Evolutionary conservation across 768 basidiomycete genomes (phyloP).

Genomic region (Hortiboletus campestris): DNA sequence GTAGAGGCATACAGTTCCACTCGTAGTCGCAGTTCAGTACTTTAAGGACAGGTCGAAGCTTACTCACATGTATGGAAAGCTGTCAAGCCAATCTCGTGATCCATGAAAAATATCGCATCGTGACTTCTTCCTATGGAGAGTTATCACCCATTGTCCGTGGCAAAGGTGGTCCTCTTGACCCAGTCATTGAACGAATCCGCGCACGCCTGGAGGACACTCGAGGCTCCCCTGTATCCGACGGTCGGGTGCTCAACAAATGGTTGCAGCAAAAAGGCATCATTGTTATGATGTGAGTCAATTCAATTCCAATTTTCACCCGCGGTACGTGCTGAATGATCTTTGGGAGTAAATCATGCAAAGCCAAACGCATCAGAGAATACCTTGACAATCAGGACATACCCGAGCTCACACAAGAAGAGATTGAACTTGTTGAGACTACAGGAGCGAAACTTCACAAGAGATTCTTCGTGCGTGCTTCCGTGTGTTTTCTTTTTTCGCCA

Average conservation of each 20-base stretch:
- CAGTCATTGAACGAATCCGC: slow-evolving; percentile 35
- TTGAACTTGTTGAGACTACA: slow-evolving; percentile 22
- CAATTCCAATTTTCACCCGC: not conserved
- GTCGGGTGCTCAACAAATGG: slow-evolving; percentile 30
- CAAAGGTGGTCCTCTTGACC: slow-evolving; percentile 39
- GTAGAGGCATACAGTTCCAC: slow-evolving; percentile 21
- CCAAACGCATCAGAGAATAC: slow-evolving; percentile 31
- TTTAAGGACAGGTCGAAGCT: slow-evolving; percentile 41
- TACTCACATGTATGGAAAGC: slow-evolving; percentile 51
- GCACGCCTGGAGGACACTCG: slow-evolving; percentile 23
- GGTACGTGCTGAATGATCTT: not conserved
- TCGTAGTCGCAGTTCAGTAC: not conserved
- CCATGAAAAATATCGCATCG: slow-evolving; percentile 36
- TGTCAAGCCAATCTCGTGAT: slow-evolving; percentile 31
- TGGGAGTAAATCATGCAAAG: slow-evolving; percentile 32
- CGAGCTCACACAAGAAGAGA: slow-evolving; percentile 23
- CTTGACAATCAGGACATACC: slow-evolving; percentile 26
- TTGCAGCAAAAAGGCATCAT: slow-evolving; percentile 25
- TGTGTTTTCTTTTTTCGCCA: not conserved
- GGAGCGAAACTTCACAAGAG: slow-evolving; percentile 22
- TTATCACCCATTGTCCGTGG: slow-evolving; percentile 36
- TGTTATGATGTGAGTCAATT: slow-evolving; percentile 27
- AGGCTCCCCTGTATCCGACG: slow-evolving; percentile 21
- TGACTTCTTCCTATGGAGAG: slow-evolving; percentile 39
- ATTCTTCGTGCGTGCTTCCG: slow-evolving; percentile 20